Evolutionary conservation across 2,329 filamentous ascomycete species (phyloP).

Genomic region (Aspergillus udagawae): DNA sequence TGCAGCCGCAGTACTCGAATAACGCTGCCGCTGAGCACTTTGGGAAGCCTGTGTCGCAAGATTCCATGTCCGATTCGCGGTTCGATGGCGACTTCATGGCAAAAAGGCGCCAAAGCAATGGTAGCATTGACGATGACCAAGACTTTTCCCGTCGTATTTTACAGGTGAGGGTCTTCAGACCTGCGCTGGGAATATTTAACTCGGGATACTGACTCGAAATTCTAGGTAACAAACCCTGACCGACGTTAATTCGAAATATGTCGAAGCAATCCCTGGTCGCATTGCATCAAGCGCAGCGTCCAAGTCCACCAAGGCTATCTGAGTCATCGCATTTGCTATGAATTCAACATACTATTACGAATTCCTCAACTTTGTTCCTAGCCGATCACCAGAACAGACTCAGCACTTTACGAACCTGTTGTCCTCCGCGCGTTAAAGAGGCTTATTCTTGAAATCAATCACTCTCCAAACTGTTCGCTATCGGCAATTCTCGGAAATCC

Average conservation of each 20-base stretch:
- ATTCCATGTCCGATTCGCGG: constrained; percentile 73
- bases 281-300: not conserved
- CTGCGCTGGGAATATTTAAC: not conserved
- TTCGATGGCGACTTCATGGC: constrained; percentile 81
- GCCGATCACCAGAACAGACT: not conserved
- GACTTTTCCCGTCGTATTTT: constrained; percentile 95
- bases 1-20: constrained; percentile 79
- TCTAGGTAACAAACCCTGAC: constrained; percentile 33
- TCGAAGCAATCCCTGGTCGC: not conserved
- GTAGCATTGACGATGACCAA: constrained; percentile 94
- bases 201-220: constrained; percentile 1
- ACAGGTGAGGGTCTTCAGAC: constrained; percentile 59
- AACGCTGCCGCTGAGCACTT: constrained; percentile 76
- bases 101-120: constrained; percentile 80
- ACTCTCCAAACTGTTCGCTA: not conserved
- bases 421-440: not conserved
- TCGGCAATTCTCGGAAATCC: not conserved
- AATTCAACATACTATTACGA: not conserved
- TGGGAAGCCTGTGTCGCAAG: constrained; percentile 56
- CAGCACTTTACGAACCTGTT: not conserved
- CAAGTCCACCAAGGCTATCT: not conserved
- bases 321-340: not conserved
- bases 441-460: not conserved
- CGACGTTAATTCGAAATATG: constrained; percentile 16
- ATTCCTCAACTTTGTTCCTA: not conserved